These are phyloP conservation scores for Pythium insidiosum DNA, from an alignment of 352 stramenopile genomes.

Conservation along the genomic window DNA sequence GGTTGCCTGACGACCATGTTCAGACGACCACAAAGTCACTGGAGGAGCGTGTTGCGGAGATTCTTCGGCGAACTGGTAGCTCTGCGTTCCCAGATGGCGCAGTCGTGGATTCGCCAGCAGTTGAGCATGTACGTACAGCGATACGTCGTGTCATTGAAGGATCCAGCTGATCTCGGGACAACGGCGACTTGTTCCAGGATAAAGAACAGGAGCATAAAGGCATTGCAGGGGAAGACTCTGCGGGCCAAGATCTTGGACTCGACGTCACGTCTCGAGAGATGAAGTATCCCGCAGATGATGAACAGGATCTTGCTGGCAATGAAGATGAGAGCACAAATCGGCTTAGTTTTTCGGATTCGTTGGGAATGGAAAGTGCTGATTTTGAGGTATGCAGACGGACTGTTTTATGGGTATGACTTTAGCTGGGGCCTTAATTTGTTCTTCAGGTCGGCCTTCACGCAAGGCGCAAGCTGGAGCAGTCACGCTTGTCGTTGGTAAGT, in stretches of 20 bases:
- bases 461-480: constrained; percentile 33
- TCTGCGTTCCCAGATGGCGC: constrained; percentile 14
- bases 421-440: neutral
- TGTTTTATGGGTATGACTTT: no score
- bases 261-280: no score
- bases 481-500: constrained; percentile 40
- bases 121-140: no score
- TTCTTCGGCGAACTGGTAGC: constrained; percentile 72
- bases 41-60: constrained; percentile 67
- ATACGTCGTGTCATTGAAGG: no score
- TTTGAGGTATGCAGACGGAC: constrained; percentile 62
- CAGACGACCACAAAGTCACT: no score
- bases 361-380: constrained; percentile 67
- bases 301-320: no score
- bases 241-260: no score
- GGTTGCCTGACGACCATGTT: no score
- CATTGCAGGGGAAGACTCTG: no score
- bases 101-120: neutral
- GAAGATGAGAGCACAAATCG: no score
- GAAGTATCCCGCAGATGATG: no score
- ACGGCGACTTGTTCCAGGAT: no score
- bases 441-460: constrained; percentile 37
- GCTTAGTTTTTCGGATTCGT: constrained; percentile 54
- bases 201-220: constrained; percentile 4
- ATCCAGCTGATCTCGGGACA: constrained; percentile 1